Conservation (phyloP, 495 filamentous ascomycete species). For the Annulohypoxylon moriforme region DNA sequence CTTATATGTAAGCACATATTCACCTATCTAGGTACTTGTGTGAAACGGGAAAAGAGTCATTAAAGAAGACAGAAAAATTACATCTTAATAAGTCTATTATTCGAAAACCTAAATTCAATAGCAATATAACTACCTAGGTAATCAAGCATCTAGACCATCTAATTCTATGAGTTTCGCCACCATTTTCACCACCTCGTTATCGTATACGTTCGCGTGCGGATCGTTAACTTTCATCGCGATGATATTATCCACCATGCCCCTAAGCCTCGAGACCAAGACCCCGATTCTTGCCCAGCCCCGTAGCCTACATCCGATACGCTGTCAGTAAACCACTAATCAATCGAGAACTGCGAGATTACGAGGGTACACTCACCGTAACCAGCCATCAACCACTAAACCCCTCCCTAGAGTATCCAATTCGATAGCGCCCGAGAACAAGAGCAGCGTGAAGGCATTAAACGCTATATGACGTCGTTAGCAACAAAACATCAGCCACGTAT, state of each 20-base stretch:
- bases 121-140: too few species aligned
- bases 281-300: conserved; percentile 96
- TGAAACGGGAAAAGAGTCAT: too few species aligned
- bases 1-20: too few species aligned
- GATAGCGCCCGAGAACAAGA: conserved; percentile 90
- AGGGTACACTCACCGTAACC: conserved; percentile 69
- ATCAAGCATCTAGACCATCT: conserved; percentile 79
- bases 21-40: too few species aligned
- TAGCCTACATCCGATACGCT: conserved; percentile 51
- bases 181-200: conserved; percentile 76
- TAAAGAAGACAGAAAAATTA: neutral
- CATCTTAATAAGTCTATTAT: conserved; percentile 4
- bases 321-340: neutral
- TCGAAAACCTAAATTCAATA: neutral
- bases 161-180: conserved; percentile 85
- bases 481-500: neutral
- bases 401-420: conserved; percentile 87
- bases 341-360: neutral
- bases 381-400: conserved; percentile 91
- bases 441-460: conserved; percentile 88
- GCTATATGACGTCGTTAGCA: conserved; percentile 61
- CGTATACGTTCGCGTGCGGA: conserved; percentile 67
- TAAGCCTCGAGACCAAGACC: conserved; percentile 83
- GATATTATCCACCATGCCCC: conserved; percentile 86
- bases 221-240: conserved; percentile 83